These are phyloP conservation scores for Oenanthe javanica DNA, from an alignment of 140 eudicot species.

Conservation along the genomic window DNA sequence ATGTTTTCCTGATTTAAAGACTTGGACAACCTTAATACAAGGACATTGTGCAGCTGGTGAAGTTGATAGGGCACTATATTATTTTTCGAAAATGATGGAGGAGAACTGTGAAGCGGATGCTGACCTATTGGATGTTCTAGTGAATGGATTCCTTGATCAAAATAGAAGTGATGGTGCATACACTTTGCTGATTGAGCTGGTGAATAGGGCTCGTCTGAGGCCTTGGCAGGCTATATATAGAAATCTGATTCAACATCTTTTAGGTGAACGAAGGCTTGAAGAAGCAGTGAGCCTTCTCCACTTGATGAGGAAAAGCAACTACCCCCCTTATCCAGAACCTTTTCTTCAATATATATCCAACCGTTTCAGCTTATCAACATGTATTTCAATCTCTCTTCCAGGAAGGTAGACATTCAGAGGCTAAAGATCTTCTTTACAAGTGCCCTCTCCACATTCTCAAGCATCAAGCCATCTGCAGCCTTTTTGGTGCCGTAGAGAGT, in stretches of 20 bases:
- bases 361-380: conserved; percentile 50
- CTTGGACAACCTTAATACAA: conserved; percentile 86
- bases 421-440: conserved; percentile 68
- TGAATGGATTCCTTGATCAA: conserved; percentile 49
- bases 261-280: conserved; percentile 50
- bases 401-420: conserved; percentile 79
- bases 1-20: conserved; percentile 70
- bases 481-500: conserved; percentile 54
- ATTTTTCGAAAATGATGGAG: conserved; percentile 55
- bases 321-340: conserved; percentile 66
- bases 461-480: conserved; percentile 35
- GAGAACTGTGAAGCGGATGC: conserved; percentile 62
- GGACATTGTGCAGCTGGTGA: conserved; percentile 61
- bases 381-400: conserved; percentile 43
- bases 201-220: conserved; percentile 36
- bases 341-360: conserved; percentile 43
- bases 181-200: conserved; percentile 48
- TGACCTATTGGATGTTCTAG: conserved; percentile 67
- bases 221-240: conserved; percentile 93
- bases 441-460: conserved; percentile 62
- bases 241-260: conserved; percentile 48
- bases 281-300: conserved; percentile 65
- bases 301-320: conserved; percentile 59
- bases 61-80: conserved; percentile 48
- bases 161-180: conserved; percentile 38